Conservation (phyloP, 441 rosid genomes). For the Metrosideros polymorpha region DNA sequence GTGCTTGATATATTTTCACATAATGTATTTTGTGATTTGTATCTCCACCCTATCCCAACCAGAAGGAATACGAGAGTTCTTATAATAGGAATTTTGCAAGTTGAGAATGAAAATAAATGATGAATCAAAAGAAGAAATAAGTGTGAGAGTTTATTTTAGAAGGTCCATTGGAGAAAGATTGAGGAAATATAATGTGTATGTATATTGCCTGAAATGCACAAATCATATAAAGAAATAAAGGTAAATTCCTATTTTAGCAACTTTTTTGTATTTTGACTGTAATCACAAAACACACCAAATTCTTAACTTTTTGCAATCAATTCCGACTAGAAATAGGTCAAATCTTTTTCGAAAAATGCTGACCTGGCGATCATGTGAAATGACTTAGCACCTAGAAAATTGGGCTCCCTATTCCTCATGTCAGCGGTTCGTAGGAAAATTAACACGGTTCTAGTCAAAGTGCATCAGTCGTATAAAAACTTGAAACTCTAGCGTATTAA, state of each 20-base stretch:
- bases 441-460: neutral
- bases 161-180: neutral
- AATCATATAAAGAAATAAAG: neutral
- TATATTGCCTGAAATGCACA: neutral
- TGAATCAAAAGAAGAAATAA: neutral
- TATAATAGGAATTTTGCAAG: neutral
- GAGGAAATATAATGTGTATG: neutral
- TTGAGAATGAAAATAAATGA: neutral
- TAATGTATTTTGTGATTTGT: neutral
- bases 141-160: neutral
- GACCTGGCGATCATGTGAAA: neutral
- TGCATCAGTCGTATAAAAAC: neutral
- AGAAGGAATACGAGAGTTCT: neutral
- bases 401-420: neutral
- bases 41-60: neutral
- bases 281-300: neutral
- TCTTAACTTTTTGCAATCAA: neutral
- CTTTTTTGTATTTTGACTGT: neutral
- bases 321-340: neutral
- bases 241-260: neutral
- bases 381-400: neutral
- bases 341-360: neutral
- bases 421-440: accelerated
- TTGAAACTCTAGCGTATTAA: neutral
- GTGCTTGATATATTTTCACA: neutral